A percentile compares a stretch with the other conserved stretches of the same genome.
Conservation (phyloP, 139 green algal genomes). For the Klebsormidium nitens region DNA sequence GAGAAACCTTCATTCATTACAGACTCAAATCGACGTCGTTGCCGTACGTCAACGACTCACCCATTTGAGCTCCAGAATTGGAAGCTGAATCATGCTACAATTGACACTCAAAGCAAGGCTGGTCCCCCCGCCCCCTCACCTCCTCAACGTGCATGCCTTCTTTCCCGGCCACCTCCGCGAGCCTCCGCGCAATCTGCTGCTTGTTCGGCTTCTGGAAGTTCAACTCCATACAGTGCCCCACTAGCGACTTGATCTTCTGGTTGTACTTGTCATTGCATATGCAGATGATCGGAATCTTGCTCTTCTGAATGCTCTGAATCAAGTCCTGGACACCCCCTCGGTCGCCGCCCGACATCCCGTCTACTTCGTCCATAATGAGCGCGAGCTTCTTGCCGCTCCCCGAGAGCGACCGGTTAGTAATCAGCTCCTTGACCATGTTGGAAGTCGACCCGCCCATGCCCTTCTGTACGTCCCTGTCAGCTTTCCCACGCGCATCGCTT, state of each 20-base stretch:
- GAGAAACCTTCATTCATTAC: too few relatives aligned
- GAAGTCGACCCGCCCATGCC: constrained; percentile 73
- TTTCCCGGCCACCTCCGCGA: constrained; percentile 52
- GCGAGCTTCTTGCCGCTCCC: too few relatives aligned
- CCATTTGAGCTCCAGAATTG: too few relatives aligned
- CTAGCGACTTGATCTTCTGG: constrained; percentile 79
- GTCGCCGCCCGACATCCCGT: constrained; percentile 87
- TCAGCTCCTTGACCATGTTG: constrained; percentile 85
- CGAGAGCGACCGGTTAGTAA: constrained; percentile 62
- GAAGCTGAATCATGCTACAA: too few relatives aligned
- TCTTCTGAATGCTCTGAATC: constrained; percentile 78
- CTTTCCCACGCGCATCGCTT: constrained; percentile 81
- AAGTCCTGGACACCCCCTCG: constrained; percentile 86
- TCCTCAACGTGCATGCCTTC: constrained; percentile 75
- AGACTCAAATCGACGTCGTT: too few relatives aligned
- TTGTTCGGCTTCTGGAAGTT: constrained; percentile 61
- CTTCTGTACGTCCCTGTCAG: constrained; percentile 49
- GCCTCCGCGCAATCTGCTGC: constrained; percentile 67
- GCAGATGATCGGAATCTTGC: constrained; percentile 88
- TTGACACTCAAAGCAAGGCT: too few relatives aligned
- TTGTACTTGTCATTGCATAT: constrained; percentile 97
- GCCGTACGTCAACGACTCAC: too few relatives aligned
- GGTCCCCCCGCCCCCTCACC: too few relatives aligned
- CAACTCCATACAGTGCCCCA: constrained; percentile 81
- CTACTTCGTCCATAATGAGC: constrained; percentile 55